These are phyloP conservation scores for Lagerstroemia speciosa DNA, from an alignment of 345 rosid genomes.

Conservation along the genomic window DNA sequence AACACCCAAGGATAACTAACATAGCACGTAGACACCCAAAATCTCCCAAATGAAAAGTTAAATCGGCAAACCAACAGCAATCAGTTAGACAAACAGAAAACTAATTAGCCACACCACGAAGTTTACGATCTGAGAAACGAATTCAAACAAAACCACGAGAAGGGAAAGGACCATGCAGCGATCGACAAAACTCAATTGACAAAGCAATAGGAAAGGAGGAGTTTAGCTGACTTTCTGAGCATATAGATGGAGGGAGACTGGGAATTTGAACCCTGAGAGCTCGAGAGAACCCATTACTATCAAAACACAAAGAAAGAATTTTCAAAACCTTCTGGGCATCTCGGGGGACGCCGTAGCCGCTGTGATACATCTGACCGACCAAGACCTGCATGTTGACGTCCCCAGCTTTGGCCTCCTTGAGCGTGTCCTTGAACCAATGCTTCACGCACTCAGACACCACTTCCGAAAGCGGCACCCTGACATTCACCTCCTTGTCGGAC, in stretches of 20 bases:
- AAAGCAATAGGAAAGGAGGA: background rate
- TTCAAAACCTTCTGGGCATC: constrained; percentile 64
- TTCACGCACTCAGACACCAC: constrained; percentile 82
- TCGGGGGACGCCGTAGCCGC: constrained; percentile 78
- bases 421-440: constrained; percentile 90
- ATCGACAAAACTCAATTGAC: background rate
- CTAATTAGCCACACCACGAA: background rate
- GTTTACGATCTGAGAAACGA: background rate
- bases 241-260: background rate
- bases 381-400: constrained; percentile 85
- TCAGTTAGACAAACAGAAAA: background rate
- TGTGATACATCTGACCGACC: constrained; percentile 84
- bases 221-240: background rate
- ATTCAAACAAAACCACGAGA: background rate
- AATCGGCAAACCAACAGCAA: background rate
- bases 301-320: background rate
- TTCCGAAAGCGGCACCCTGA: constrained; percentile 56
- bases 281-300: background rate
- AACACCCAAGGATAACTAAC: background rate
- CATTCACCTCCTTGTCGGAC: constrained; percentile 8
- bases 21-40: background rate
- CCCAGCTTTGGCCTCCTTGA: constrained; percentile 87
- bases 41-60: background rate
- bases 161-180: background rate
- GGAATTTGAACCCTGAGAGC: background rate